phyloP scores from a whole-genome alignment of 2,329 filamentous ascomycete genomes.

The Monilinia fructicola region DNA sequence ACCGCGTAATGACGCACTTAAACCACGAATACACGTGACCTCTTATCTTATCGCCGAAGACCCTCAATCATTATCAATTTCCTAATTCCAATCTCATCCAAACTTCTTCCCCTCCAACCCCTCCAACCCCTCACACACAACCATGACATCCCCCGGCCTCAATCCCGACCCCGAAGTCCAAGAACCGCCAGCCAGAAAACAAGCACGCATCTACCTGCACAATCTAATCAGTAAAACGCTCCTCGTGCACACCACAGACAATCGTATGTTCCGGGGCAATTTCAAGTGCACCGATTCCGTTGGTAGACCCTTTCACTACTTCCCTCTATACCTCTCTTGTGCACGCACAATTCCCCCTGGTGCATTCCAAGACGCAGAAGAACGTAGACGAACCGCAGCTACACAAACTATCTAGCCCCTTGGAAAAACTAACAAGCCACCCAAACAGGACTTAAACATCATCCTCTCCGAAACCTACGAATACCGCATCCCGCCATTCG shows the following conservation, averaged over 20 bases:
- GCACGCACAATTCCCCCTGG: conserved; percentile 4
- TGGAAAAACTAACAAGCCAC: neutral
- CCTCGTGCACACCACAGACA: conserved; percentile 76
- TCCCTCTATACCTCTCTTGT: conserved; percentile 4
- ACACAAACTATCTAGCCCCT: neutral
- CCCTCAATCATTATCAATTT: neutral
- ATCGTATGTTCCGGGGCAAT: conserved; percentile 82
- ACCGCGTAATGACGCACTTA: conserved; percentile 22
- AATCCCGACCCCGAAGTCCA: neutral
- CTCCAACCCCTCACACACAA: neutral
- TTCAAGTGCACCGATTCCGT: conserved; percentile 96
- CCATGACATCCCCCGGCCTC: neutral
- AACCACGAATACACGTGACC: conserved; percentile 22
- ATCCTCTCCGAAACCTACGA: conserved; percentile 85
- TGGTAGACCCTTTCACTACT: conserved; percentile 40
- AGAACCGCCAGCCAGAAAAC: conserved; percentile 41
- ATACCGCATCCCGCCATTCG: conserved; percentile 60
- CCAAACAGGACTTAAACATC: conserved; percentile 74
- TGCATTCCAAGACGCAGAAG: neutral
- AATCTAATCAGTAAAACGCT: conserved; percentile 76
- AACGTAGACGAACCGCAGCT: neutral
- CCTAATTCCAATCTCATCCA: neutral
- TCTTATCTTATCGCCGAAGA: conserved; percentile 26
- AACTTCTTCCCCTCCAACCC: neutral
- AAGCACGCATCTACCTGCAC: conserved; percentile 56